Base-by-base conservation (phyloP, 768 basidiomycete genomes). In the Hygrocybe punicea region DNA sequence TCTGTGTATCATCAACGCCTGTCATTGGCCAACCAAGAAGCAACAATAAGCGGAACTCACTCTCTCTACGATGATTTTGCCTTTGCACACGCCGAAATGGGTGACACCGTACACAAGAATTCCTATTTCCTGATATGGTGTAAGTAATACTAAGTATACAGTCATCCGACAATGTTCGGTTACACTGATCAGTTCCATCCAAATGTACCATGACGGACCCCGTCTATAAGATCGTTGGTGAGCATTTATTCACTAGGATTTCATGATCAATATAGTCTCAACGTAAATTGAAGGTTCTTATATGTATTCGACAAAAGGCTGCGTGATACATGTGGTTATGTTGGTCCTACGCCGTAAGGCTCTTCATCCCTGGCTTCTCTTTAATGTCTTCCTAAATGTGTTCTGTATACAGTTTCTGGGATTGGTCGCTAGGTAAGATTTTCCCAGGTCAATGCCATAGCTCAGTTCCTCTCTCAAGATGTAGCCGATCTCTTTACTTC, bases 51-150 rank as follows among this genome's bases (percentile, higher is more conserved):
- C 4, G 53, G 40, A 17, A 33, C 42, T 46, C 60, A 55, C 42
- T 55, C 57, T n/a, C 25, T 61, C 14, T 61, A 55, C 48, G 58
- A 61, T 47, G 60, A 61, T 37, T 61, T 61, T 39, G 45, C 60
- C 17, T 42, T 52, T 45, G 60, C 60, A 3, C 60, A 61, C 46
- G 34, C 53, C 11, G 60, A 54, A 35, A 37, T 61, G 35, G 57
- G 59, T 25, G 44, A 59, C 17, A 45, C n/a, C 35, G 60, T 53
- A n/a, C 60, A 61, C 42, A 34, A 44, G 16, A 61, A 59, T 23
- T 53, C 58, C 16, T 52, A 61, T 35, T 61, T 61, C 40, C 23
- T 61, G 19, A 53, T 52, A 36, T 61, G 60, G 60, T 58, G 60
- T 61, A 49, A 42, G 57, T 61, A n/a, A 21, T 19, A 29, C 25